Conservation (phyloP, 2,329 filamentous ascomycete species). For the Pyrenochaeta sp. region DNA sequence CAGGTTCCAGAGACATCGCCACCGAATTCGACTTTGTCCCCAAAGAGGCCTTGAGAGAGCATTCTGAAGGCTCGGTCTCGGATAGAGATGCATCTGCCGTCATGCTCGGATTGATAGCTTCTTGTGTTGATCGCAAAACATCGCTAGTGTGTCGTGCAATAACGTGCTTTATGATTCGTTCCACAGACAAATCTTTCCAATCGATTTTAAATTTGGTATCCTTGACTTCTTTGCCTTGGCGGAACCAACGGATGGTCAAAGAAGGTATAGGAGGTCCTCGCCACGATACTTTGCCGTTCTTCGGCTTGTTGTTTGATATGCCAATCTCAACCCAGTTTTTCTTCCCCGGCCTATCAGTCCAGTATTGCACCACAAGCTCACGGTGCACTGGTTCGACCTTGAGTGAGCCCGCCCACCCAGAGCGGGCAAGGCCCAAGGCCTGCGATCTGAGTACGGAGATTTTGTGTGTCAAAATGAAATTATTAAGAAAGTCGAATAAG, state of each 20-base stretch:
- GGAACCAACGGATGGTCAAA: conserved; percentile 80
- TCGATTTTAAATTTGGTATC: conserved; percentile 74
- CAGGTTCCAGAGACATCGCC: conserved; percentile 74
- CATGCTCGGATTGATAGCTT: conserved; percentile 66
- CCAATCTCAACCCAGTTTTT: conserved; percentile 95
- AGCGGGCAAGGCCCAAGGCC: conserved; percentile 72
- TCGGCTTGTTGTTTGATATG: conserved; percentile 69
- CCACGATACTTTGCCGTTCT: conserved; percentile 47
- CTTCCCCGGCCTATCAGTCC: conserved; percentile 72
- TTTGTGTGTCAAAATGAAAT: conserved; percentile 89
- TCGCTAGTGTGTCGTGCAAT: conserved; percentile 78
- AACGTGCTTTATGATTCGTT: conserved; percentile 75
- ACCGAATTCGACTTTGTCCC: conserved; percentile 66
- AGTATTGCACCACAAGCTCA: conserved; percentile 89
- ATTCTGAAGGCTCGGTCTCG: conserved; percentile 69
- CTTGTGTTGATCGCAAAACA: conserved; percentile 69
- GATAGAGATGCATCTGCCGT: conserved; percentile 67
- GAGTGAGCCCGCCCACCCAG: conserved; percentile 80
- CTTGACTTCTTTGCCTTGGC: conserved; percentile 78
- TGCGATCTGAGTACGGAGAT: conserved; percentile 83
- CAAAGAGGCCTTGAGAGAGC: conserved; percentile 73
- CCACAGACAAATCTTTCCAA: conserved; percentile 72
- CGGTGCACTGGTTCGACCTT: conserved; percentile 82
- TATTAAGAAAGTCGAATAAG: conserved; percentile 87
- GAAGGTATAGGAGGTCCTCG: conserved; percentile 42